Conservation (phyloP, 148 eudicot genomes). For the Chenopodium quinoa region DNA sequence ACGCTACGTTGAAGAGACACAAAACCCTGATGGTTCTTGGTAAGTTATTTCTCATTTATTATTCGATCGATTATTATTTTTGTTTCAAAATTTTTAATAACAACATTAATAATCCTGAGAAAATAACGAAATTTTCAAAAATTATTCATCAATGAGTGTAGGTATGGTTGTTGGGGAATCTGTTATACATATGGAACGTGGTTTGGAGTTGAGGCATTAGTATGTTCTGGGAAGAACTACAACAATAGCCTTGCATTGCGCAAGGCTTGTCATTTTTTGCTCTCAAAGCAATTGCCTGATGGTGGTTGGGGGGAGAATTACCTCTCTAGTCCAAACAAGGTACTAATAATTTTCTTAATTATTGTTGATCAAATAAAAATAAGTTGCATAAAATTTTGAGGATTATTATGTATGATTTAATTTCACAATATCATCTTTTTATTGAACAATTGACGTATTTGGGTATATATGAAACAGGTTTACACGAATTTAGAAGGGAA, state of each 20-base stretch:
- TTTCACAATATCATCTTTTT: not conserved
- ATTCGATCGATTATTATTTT: not conserved
- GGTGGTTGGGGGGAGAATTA: slow-evolving; percentile 80
- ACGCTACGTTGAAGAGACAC: slow-evolving; percentile 35
- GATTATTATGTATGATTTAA: not conserved
- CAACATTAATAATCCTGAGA: too few species aligned
- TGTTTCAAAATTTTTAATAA: not conserved
- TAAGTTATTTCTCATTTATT: not conserved
- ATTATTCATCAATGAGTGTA: not conserved
- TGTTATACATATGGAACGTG: slow-evolving; percentile 65
- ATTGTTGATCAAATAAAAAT: not conserved
- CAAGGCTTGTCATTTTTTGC: slow-evolving; percentile 50
- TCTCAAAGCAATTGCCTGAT: slow-evolving; percentile 53
- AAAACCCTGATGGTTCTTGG: slow-evolving; percentile 59
- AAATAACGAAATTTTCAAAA: too few species aligned
- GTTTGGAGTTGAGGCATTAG: slow-evolving; percentile 56
- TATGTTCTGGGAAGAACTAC: slow-evolving; percentile 40
- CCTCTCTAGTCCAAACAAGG: slow-evolving; percentile 60
- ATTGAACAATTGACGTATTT: not conserved
- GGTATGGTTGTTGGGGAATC: slow-evolving; percentile 64
- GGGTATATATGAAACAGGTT: slow-evolving; percentile 25
- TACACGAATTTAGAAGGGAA: slow-evolving; percentile 55
- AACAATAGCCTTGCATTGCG: slow-evolving; percentile 38
- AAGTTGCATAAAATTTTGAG: not conserved
- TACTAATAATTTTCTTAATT: not conserved